Evolutionary conservation across 805 yeast genomes (phyloP).

Genomic region (Zygotorulaspora sp.): DNA sequence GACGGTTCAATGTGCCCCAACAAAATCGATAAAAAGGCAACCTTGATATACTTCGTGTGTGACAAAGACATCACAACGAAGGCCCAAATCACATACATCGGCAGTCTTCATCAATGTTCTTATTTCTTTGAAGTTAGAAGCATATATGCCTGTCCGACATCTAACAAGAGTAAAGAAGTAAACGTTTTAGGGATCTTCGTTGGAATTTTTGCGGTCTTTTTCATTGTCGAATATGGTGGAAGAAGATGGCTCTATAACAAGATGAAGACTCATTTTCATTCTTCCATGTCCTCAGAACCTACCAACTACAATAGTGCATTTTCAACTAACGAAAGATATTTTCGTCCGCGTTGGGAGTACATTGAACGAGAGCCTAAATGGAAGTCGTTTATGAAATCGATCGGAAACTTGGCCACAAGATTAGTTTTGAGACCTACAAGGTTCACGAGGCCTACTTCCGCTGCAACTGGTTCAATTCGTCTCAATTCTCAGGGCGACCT

Average conservation of each 20-base stretch:
- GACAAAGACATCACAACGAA: constrained; percentile 66
- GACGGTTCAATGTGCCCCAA: constrained; percentile 62
- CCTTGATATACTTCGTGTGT: constrained; percentile 69
- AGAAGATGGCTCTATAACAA: constrained; percentile 31
- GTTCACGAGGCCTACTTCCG: background rate
- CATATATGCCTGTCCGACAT: constrained; percentile 80
- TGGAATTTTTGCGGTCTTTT: constrained; percentile 43
- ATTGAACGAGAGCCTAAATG: constrained; percentile 22
- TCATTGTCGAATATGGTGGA: constrained; percentile 38
- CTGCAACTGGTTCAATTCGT: constrained; percentile 12
- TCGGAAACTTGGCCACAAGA: constrained; percentile 1
- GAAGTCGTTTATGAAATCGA: constrained; percentile 7
- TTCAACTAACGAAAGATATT: constrained; percentile 41
- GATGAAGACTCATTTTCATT: constrained; percentile 13
- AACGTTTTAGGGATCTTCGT: constrained; percentile 64
- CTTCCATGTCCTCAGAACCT: constrained; percentile 2
- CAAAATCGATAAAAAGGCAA: constrained; percentile 54
- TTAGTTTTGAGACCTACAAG: constrained; percentile 3
- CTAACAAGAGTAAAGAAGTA: constrained; percentile 58
- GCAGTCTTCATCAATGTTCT: constrained; percentile 69
- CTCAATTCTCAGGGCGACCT: constrained; percentile 13
- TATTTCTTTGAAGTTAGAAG: constrained; percentile 82
- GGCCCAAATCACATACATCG: constrained; percentile 66
- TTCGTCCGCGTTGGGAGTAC: constrained; percentile 37
- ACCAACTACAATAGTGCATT: constrained; percentile 37